A percentile compares a stretch with the other conserved stretches of the same genome.
These are phyloP conservation scores for Brassica rapa DNA, from an alignment of 345 rosid genomes.

Conservation along the genomic window DNA sequence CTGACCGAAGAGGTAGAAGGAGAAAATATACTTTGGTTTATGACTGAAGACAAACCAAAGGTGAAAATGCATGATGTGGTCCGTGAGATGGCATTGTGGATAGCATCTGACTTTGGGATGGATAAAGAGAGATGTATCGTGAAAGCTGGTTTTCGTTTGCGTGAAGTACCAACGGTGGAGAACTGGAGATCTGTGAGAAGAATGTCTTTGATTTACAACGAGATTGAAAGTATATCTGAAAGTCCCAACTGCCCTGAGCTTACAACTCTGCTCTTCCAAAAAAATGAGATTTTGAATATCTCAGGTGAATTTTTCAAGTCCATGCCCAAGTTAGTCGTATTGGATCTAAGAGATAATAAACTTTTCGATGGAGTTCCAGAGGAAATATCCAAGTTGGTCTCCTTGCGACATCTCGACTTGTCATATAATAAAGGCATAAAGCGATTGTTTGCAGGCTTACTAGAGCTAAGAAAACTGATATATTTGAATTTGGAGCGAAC, in stretches of 20 bases:
- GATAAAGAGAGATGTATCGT: neutral
- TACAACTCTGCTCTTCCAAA: constrained; percentile 1
- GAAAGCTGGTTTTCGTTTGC: neutral
- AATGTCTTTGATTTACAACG: constrained; percentile 30
- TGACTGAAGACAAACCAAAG: too few species aligned
- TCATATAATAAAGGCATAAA: too few species aligned
- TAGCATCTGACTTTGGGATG: neutral
- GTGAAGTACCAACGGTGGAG: neutral
- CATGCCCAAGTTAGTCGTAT: constrained; percentile 35
- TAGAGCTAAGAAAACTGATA: too few species aligned
- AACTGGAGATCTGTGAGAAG: constrained; percentile 19
- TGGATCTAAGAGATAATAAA: constrained; percentile 31
- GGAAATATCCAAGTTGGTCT: constrained; percentile 8
- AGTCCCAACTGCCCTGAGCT: constrained; percentile 16
- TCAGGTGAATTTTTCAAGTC: constrained; percentile 19
- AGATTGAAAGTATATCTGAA: constrained; percentile 4
- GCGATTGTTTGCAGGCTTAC: too few species aligned
- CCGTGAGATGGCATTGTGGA: constrained; percentile 26
- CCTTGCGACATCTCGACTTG: constrained; percentile 3
- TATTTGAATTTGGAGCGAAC: too few species aligned
- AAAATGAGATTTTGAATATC: neutral
- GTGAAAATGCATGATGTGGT: constrained; percentile 18
- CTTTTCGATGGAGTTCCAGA: neutral
- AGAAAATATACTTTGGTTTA: too few species aligned
- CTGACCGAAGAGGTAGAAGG: neutral